Evolutionary conservation across 2,329 filamentous ascomycete species (phyloP).

Genomic region (Lecanicillium sp.): DNA sequence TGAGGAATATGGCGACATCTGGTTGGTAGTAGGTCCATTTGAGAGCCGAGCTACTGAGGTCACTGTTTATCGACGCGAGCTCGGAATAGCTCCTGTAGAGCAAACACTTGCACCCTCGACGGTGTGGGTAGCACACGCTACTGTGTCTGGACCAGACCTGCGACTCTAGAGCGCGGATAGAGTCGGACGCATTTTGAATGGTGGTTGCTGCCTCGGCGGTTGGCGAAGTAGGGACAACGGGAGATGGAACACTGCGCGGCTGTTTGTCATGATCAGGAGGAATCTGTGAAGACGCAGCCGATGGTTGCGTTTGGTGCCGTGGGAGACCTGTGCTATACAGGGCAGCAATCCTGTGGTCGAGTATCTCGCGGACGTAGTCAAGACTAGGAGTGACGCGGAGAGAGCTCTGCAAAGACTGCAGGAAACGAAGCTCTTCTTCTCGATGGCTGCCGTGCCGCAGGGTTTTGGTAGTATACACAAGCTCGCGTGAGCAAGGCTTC

Average conservation of each 20-base stretch:
- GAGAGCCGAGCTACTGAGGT: slow-evolving; percentile 11
- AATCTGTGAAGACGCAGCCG: too few relatives aligned
- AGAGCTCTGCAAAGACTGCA: background rate
- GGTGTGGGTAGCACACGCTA: slow-evolving; percentile 24
- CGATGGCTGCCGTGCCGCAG: background rate
- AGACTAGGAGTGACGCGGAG: background rate
- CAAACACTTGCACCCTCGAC: slow-evolving; percentile 19
- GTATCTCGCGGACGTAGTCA: background rate
- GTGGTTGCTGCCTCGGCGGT: too few relatives aligned
- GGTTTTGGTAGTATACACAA: slow-evolving; percentile 7
- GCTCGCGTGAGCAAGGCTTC: slow-evolving; percentile 8
- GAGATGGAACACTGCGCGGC: too few relatives aligned
- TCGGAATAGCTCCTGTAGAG: slow-evolving; percentile 15
- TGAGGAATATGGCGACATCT: slow-evolving; percentile 6
- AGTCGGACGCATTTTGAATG: too few relatives aligned
- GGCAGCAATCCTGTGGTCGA: too few relatives aligned
- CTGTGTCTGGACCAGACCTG: slow-evolving; percentile 28
- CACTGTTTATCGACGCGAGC: slow-evolving; percentile 15
- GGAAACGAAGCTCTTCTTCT: slow-evolving; percentile 7
- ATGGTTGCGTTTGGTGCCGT: too few relatives aligned
- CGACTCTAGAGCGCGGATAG: slow-evolving; percentile 25
- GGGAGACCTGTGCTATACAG: too few relatives aligned
- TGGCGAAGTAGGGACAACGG: too few relatives aligned
- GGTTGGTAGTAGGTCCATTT: background rate
- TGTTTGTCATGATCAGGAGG: too few relatives aligned